phyloP scores from a whole-genome alignment of 2,329 filamentous ascomycete species.

The Sclerotinia nivalis region DNA sequence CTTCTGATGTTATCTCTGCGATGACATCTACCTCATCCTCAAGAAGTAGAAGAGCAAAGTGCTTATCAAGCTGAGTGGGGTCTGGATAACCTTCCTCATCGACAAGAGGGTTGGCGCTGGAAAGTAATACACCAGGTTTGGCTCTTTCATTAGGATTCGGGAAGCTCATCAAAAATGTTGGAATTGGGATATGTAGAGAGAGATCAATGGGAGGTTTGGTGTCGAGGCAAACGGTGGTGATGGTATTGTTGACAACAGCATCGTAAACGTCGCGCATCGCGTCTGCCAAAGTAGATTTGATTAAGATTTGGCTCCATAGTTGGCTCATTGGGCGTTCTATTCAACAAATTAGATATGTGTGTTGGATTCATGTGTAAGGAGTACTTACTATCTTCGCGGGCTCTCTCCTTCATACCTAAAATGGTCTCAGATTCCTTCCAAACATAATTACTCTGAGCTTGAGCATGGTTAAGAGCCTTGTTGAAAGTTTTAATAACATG shows the following conservation, averaged over 20 bases:
- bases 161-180: slow-evolving; percentile 69
- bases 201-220: slow-evolving; percentile 58
- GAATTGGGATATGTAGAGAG: slow-evolving; percentile 64
- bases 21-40: slow-evolving; percentile 75
- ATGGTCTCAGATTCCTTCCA: slow-evolving; percentile 89
- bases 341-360: slow-evolving; percentile 22
- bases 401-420: slow-evolving; percentile 77
- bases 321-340: slow-evolving; percentile 53
- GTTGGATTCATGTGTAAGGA: not conserved
- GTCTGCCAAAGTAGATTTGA: slow-evolving; percentile 74
- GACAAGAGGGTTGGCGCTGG: slow-evolving; percentile 76
- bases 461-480: slow-evolving; percentile 89
- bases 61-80: slow-evolving; percentile 72
- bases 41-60: slow-evolving; percentile 83
- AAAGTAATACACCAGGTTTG: slow-evolving; percentile 79
- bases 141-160: slow-evolving; percentile 67
- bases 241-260: slow-evolving; percentile 79
- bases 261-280: slow-evolving; percentile 82
- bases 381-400: slow-evolving; percentile 60
- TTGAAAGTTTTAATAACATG: slow-evolving; percentile 91
- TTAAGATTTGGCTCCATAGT: slow-evolving; percentile 70
- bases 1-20: slow-evolving; percentile 73
- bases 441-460: slow-evolving; percentile 86
- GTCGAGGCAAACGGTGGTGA: slow-evolving; percentile 78
- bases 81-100: slow-evolving; percentile 68